These are phyloP conservation scores for Gliomastix tumulicola DNA, from an alignment of 2,329 filamentous ascomycete species.

Conservation along the genomic window DNA sequence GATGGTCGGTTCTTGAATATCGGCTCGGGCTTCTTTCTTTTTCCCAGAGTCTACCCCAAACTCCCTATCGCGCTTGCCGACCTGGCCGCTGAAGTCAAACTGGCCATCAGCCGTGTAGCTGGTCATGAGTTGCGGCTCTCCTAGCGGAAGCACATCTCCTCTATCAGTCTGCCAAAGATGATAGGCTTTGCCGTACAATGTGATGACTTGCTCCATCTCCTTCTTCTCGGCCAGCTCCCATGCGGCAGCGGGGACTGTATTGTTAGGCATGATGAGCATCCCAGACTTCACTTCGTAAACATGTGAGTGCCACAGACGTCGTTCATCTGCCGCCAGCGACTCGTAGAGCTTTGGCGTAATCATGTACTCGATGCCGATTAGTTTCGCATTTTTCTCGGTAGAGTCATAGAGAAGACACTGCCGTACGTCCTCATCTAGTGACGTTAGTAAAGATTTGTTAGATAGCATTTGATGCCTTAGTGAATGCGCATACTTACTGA, in stretches of 20 bases:
- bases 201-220: slow-evolving; percentile 72
- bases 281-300: slow-evolving; percentile 70
- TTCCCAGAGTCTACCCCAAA: slow-evolving; percentile 36
- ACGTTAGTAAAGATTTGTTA: not conserved
- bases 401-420: slow-evolving; percentile 84
- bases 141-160: slow-evolving; percentile 52
- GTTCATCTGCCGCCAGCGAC: slow-evolving; percentile 58
- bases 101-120: slow-evolving; percentile 43
- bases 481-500: slow-evolving; percentile 39
- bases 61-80: slow-evolving; percentile 35
- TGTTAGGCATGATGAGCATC: slow-evolving; percentile 72
- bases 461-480: not conserved
- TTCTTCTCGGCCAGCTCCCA: slow-evolving; percentile 74
- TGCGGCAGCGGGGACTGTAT: slow-evolving; percentile 45
- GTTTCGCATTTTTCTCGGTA: slow-evolving; percentile 55
- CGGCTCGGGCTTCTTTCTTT: slow-evolving; percentile 36
- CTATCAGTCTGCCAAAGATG: slow-evolving; percentile 82
- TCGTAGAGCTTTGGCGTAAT: slow-evolving; percentile 63
- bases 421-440: slow-evolving; percentile 52
- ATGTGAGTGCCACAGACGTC: slow-evolving; percentile 73
- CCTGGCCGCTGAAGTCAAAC: slow-evolving; percentile 34
- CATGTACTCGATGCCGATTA: slow-evolving; percentile 89
- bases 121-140: slow-evolving; percentile 47
- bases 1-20: slow-evolving; percentile 30
- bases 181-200: slow-evolving; percentile 76